Percentiles rank a stretch among this genome's conserved stretches.
phyloP scores from a whole-genome alignment of 805 yeast species.

The Candida glaebosa region DNA sequence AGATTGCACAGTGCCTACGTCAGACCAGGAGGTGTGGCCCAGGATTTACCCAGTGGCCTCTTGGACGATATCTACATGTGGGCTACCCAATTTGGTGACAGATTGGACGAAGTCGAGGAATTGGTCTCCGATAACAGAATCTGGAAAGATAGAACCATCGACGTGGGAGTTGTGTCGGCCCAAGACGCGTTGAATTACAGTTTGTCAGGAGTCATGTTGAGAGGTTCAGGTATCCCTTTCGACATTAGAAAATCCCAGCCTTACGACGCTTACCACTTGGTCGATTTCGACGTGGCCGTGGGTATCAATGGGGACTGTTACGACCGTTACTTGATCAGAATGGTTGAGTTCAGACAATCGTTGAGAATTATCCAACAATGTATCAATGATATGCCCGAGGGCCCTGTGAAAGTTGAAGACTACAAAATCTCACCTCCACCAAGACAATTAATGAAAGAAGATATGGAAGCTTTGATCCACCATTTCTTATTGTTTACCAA shows the following conservation, averaged over 20 bases:
- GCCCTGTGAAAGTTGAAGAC: constrained; percentile 89
- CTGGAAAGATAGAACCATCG: constrained; percentile 85
- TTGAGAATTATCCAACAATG: constrained; percentile 87
- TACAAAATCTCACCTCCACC: constrained; percentile 83
- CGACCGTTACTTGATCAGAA: constrained; percentile 82
- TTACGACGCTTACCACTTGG: constrained; percentile 82
- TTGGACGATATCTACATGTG: constrained; percentile 91
- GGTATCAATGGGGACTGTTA: constrained; percentile 89
- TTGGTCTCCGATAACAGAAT: constrained; percentile 86
- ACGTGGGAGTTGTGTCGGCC: constrained; percentile 76
- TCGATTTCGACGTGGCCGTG: constrained; percentile 84
- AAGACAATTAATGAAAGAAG: constrained; percentile 78
- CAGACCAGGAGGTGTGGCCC: constrained; percentile 90
- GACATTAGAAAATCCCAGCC: constrained; percentile 86
- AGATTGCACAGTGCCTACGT: constrained; percentile 85
- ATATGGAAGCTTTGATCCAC: constrained; percentile 89
- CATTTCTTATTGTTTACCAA: constrained; percentile 85
- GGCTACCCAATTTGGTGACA: constrained; percentile 94
- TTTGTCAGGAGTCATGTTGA: constrained; percentile 82
- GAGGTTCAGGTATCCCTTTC: constrained; percentile 87
- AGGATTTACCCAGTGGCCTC: constrained; percentile 81
- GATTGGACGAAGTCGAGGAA: constrained; percentile 88
- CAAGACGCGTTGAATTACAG: constrained; percentile 84
- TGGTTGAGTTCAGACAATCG: constrained; percentile 91
- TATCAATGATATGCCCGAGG: constrained; percentile 87